Conservation (phyloP, 1,284 basidiomycete genomes). For the Phaffia rhodozyma region DNA sequence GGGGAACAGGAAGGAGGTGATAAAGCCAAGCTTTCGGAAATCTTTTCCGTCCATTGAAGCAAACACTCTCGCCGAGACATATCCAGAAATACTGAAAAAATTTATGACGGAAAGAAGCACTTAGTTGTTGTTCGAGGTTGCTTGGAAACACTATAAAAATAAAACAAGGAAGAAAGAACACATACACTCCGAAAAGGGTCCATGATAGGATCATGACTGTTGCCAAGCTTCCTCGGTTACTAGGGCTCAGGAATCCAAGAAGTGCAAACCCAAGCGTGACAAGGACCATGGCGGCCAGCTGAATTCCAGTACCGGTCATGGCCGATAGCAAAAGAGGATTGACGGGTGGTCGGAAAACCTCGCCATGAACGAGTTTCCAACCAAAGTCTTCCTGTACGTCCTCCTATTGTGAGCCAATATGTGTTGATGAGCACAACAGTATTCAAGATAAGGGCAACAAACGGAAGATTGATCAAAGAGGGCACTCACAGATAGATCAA, state of each 20-base stretch:
- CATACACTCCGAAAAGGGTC: slow-evolving; percentile 78
- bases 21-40: slow-evolving; percentile 68
- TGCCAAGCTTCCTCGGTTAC: slow-evolving; percentile 84
- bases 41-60: slow-evolving; percentile 68
- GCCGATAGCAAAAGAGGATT: slow-evolving; percentile 70
- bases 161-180: neutral
- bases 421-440: neutral
- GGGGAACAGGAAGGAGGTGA: slow-evolving; percentile 82
- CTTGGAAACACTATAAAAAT: neutral
- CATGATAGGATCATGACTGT: slow-evolving; percentile 95
- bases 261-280: slow-evolving; percentile 91
- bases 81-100: slow-evolving; percentile 61
- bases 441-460: slow-evolving; percentile 9
- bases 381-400: slow-evolving; percentile 97
- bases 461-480: neutral
- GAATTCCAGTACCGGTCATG: slow-evolving; percentile 79
- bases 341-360: slow-evolving; percentile 80
- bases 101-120: neutral
- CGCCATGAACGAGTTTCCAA: slow-evolving; percentile 88
- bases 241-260: slow-evolving; percentile 93
- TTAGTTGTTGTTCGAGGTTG: neutral
- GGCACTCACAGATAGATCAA: slow-evolving; percentile 64
- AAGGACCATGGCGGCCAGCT: slow-evolving; percentile 75
- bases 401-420: slow-evolving; percentile 54
- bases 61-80: slow-evolving; percentile 75